A percentile compares a stretch with the other conserved stretches of the same genome.
Conservation (phyloP, 83 land plant genomes). For the Thuja plicata region DNA sequence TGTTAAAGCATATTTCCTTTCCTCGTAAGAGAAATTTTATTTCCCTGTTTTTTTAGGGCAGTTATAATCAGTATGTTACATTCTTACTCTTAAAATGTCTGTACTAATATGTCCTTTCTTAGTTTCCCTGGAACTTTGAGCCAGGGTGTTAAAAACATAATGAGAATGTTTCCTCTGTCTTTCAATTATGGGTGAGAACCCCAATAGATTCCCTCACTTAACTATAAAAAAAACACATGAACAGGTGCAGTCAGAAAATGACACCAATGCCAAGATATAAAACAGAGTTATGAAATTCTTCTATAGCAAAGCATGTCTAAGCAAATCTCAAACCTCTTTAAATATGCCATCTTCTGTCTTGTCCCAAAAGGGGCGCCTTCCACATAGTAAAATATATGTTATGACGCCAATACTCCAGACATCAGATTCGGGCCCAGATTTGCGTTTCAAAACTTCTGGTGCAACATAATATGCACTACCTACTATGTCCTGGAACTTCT, state of each 20-base stretch:
- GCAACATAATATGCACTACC: slow-evolving; percentile 99
- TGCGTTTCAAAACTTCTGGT: slow-evolving; percentile 89
- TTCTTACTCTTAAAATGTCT: too few species aligned
- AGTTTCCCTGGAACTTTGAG: too few species aligned
- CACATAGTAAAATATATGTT: slow-evolving; percentile 93
- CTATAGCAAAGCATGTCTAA: neutral
- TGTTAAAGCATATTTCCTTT: too few species aligned
- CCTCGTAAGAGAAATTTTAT: too few species aligned
- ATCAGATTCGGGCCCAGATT: slow-evolving; percentile 97
- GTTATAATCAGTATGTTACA: too few species aligned
- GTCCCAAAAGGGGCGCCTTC: slow-evolving; percentile 97
- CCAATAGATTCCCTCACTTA: too few species aligned
- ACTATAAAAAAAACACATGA: neutral
- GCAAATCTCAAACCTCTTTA: slow-evolving; percentile 58
- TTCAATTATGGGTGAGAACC: too few species aligned
- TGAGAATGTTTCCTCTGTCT: too few species aligned
- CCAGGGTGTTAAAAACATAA: too few species aligned
- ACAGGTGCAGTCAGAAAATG: neutral
- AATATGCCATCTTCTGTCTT: slow-evolving; percentile 95
- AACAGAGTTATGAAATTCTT: neutral
- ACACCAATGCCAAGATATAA: neutral
- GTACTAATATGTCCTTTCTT: too few species aligned
- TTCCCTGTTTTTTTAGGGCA: too few species aligned
- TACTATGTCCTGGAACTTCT: slow-evolving; percentile 84
- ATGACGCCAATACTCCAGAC: slow-evolving; percentile 99